Evolutionary conservation across 352 stramenopile species (phyloP), one percentile per base, ranked within the genome.

Genomic region (Phytophthora ohioensis): DNA sequence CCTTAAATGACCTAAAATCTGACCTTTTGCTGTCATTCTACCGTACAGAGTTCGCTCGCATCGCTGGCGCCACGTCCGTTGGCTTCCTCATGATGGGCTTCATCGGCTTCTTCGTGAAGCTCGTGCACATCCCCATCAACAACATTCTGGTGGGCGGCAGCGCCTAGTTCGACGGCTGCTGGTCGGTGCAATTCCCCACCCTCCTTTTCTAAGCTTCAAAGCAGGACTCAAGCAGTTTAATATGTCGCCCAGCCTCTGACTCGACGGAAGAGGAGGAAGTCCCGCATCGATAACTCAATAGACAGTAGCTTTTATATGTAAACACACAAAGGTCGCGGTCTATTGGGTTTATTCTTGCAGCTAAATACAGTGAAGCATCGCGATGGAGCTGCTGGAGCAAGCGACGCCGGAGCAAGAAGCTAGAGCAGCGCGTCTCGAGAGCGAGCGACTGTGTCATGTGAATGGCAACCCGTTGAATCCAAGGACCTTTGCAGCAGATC

Each of bases 71-170:
- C 49, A 99, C 97, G 61, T 94, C 93, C 45, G 83, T 99, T 76
- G 97, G 98, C 61, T 99, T 99, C 83, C 81, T 99, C 59, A 98
- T 99, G 76, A 99, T 99, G 97, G 97, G 98, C 75, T 99, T 99
- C 81, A 98, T 99, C 79, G 98, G 98, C 64, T 99, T 99, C 91
- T 99, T 99, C 82, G 97, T 99, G 69, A 99, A 99, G 92, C 92
- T 99, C 60, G 94, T 99, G 78, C 97, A 99, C 90, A 99, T 99
- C 76, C 98, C 98, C 43, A 99, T 99, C 87, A 99, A 99, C 92
- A 99, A 99, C 88, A 99, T 99, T 87, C 88, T 99, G 38, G 93
- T 99, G 66, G 94, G 95, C 72, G 88, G 87, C 49, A 91, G 85
- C 73, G 81, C 85, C 49, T 97, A 94, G 83, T 53, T n/a, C 4